Evolutionary conservation across 1,284 basidiomycete genomes (phyloP).

Genomic region (Neolentinus lepideus): DNA sequence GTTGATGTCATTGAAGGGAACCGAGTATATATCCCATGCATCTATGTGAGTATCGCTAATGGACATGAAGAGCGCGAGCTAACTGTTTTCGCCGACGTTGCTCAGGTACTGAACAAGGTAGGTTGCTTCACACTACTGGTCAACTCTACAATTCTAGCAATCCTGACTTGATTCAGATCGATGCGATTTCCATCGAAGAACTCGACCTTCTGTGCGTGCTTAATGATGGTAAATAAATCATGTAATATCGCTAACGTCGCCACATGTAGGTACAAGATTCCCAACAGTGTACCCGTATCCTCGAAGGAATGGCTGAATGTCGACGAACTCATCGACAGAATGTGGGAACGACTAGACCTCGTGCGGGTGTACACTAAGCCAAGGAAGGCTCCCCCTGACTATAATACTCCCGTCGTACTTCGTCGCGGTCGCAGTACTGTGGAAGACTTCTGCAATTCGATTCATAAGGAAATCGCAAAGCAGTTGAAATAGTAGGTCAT

Average conservation of each 20-base stretch:
- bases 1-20: slow-evolving; percentile 96
- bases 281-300: slow-evolving; percentile 91
- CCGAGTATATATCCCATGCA: slow-evolving; percentile 88
- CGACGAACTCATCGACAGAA: slow-evolving; percentile 88
- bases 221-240: not conserved
- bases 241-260: too few species aligned
- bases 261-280: slow-evolving; percentile 74
- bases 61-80: not conserved
- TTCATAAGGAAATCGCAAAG: slow-evolving; percentile 90
- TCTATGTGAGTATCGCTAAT: slow-evolving; percentile 58
- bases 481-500: slow-evolving; percentile 80
- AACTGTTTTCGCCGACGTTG: not conserved
- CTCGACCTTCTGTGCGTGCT: slow-evolving; percentile 81
- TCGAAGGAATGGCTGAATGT: slow-evolving; percentile 95
- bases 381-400: slow-evolving; percentile 87
- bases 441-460: slow-evolving; percentile 88
- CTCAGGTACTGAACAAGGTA: slow-evolving; percentile 73
- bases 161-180: slow-evolving; percentile 62
- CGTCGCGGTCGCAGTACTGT: slow-evolving; percentile 68
- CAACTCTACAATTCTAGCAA: slow-evolving; percentile 7
- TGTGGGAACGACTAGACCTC: slow-evolving; percentile 88
- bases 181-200: slow-evolving; percentile 98
- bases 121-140: slow-evolving; percentile 5
- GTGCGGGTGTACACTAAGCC: slow-evolving; percentile 97
- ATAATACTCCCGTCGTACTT: slow-evolving; percentile 75